Conservation (phyloP, 345 rosid species). For the Turritis glabra region DNA sequence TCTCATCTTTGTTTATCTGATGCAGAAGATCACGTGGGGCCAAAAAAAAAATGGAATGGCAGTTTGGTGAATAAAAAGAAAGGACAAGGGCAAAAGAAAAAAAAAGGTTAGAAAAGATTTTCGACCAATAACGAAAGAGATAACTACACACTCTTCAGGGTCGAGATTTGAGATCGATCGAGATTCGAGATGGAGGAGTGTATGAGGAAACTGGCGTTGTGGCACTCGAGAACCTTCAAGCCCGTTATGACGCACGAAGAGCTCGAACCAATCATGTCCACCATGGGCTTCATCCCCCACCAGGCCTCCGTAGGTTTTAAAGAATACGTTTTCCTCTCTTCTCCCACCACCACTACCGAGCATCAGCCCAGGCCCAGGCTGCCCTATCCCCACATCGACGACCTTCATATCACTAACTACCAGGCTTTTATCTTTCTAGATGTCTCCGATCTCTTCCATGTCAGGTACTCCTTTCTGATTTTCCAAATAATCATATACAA, state of each 20-base stretch:
- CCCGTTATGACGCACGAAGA: slow-evolving; percentile 56
- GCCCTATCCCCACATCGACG: slow-evolving; percentile 59
- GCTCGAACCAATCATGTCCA: slow-evolving; percentile 50
- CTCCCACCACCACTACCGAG: neutral
- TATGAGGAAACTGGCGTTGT: slow-evolving; percentile 55
- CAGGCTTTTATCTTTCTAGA: slow-evolving; percentile 51
- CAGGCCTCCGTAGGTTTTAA: slow-evolving; percentile 26
- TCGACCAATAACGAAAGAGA: no score
- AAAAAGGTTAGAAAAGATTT: no score
- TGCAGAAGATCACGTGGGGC: no score
- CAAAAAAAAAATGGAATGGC: slow-evolving; percentile 4
- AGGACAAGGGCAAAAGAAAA: neutral
- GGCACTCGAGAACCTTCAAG: slow-evolving; percentile 57
- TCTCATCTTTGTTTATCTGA: neutral
- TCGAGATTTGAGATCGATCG: neutral
- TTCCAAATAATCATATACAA: no score
- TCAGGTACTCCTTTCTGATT: slow-evolving; percentile 35
- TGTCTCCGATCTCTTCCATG: slow-evolving; percentile 51
- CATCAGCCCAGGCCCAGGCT: slow-evolving; percentile 41
- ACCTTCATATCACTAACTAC: slow-evolving; percentile 52
- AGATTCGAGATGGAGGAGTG: slow-evolving; percentile 39
- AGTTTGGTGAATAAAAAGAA: slow-evolving; percentile 20
- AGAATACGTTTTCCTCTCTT: slow-evolving; percentile 42
- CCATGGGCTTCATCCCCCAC: slow-evolving; percentile 44
- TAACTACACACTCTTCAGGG: no score